These are phyloP conservation scores for Leishmania braziliensis DNA, from an alignment of 208 protist species.

Conservation along the genomic window DNA sequence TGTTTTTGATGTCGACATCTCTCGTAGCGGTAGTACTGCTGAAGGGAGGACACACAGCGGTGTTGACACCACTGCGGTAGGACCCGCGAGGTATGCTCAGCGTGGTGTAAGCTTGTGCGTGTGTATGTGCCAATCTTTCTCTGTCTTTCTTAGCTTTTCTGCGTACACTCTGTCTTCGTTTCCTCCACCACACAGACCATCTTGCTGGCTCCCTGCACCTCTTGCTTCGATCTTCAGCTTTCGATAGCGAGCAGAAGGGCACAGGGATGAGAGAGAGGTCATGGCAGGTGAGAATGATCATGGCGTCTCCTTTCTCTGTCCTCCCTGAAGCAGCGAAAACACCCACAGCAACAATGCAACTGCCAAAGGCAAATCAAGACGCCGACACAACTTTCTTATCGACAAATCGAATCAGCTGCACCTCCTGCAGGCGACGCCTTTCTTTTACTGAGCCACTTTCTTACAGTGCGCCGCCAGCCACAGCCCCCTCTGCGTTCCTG, in stretches of 20 bases:
- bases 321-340: neutral
- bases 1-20: neutral
- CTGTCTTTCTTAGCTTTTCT: neutral
- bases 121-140: neutral
- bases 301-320: neutral
- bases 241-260: neutral
- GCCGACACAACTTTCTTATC: neutral
- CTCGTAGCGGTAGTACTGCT: neutral
- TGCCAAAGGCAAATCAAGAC: neutral
- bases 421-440: neutral
- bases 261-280: neutral
- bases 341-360: neutral
- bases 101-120: neutral
- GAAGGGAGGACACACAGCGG: neutral
- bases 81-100: neutral
- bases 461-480: neutral
- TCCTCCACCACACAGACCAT: neutral
- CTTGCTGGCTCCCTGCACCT: neutral
- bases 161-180: neutral
- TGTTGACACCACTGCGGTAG: neutral
- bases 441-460: neutral
- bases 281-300: neutral
- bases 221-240: neutral
- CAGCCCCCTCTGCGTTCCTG: neutral
- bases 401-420: neutral